Percentiles rank a stretch among this genome's conserved stretches.
These are phyloP conservation scores for Glebionis coronaria DNA, from an alignment of 129 eudicot species.

Conservation along the genomic window DNA sequence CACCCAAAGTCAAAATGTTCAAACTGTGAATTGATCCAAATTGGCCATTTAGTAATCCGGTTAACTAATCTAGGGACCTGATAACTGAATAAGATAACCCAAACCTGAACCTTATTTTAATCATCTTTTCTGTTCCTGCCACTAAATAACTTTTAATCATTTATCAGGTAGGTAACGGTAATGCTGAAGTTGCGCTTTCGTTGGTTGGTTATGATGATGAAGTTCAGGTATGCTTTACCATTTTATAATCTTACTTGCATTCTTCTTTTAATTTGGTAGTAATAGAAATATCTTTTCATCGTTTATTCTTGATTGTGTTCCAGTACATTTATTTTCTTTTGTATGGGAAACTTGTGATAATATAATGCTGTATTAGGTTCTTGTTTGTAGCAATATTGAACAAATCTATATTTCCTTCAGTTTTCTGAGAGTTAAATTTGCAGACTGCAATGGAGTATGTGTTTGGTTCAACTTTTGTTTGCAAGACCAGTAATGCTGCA, in stretches of 20 bases:
- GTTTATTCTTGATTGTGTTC: background rate
- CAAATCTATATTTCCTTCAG: constrained; percentile 3
- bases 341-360: constrained; percentile 1
- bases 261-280: background rate
- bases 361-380: background rate
- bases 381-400: constrained; percentile 1
- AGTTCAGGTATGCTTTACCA: constrained; percentile 48
- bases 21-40: too few species aligned
- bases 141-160: background rate
- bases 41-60: too few species aligned
- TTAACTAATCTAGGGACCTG: too few species aligned
- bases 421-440: constrained; percentile 26
- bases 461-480: constrained; percentile 91
- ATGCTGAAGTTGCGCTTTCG: constrained; percentile 94
- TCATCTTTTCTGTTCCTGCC: background rate
- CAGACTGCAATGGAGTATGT: constrained; percentile 98
- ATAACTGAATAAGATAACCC: background rate
- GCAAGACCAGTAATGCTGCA: constrained; percentile 87
- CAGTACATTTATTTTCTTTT: constrained; percentile 8
- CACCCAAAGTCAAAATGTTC: too few species aligned
- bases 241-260: too few species aligned
- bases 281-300: constrained; percentile 6
- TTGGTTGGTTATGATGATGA: constrained; percentile 87
- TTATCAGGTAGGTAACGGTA: constrained; percentile 82
- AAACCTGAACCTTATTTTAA: background rate